Evolutionary conservation across 129 eudicot genomes (phyloP).

Genomic region (Calendula officinalis): DNA sequence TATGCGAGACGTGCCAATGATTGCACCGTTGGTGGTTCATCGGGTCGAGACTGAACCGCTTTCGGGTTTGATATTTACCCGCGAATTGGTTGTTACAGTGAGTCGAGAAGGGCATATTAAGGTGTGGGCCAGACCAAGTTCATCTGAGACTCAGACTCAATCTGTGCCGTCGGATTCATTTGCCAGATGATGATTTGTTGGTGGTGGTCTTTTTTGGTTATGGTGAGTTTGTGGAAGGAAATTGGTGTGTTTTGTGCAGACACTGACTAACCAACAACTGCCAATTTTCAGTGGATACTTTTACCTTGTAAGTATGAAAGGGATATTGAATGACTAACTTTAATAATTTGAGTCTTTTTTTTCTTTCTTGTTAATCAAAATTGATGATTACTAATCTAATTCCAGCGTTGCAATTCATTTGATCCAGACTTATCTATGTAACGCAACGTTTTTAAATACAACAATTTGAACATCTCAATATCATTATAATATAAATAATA

Average conservation of each 20-base stretch:
- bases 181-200: constrained; percentile 7
- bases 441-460: too few species aligned
- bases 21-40: constrained; percentile 9
- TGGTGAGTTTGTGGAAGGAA: constrained; percentile 12
- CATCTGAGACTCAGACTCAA: not conserved
- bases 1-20: constrained; percentile 14
- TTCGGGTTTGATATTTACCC: constrained; percentile 12
- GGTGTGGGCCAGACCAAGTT: constrained; percentile 11
- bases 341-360: constrained; percentile 7
- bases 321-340: constrained; percentile 11
- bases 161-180: not conserved
- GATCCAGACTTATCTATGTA: too few species aligned
- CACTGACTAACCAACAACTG: constrained; percentile 17
- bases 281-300: constrained; percentile 11
- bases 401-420: not conserved
- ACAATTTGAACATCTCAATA: too few species aligned
- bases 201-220: not conserved
- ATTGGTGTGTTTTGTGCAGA: constrained; percentile 19
- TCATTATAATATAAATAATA: too few species aligned
- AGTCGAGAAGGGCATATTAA: constrained; percentile 17
- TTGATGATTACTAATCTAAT: not conserved
- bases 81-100: not conserved
- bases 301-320: constrained; percentile 8
- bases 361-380: not conserved
- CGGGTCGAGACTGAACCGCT: constrained; percentile 13